These are phyloP conservation scores for Neostapfia colusana DNA, from an alignment of 176 grass and related monocot genomes.

Conservation along the genomic window DNA sequence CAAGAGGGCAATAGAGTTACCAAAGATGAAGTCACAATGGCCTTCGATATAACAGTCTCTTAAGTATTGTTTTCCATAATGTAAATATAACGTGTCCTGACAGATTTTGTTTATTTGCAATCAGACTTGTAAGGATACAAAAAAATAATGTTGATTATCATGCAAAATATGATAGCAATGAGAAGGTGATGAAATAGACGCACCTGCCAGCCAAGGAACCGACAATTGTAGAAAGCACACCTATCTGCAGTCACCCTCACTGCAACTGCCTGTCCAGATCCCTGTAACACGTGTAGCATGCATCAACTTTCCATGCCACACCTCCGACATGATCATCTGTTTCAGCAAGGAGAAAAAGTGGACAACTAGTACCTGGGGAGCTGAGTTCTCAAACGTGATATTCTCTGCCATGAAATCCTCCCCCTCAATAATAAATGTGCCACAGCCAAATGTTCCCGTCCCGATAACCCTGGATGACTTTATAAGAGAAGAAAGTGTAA, in stretches of 20 bases:
- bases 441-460: conserved; percentile 90
- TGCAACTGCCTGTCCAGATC: conserved; percentile 90
- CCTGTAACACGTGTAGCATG: conserved; percentile 48
- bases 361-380: conserved; percentile 64
- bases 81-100: conserved; percentile 95
- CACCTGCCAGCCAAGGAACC: conserved; percentile 98
- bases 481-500: background rate
- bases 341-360: conserved; percentile 13
- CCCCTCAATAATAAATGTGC: conserved; percentile 76
- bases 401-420: conserved; percentile 97
- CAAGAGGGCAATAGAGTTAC: conserved; percentile 84
- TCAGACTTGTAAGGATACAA: conserved; percentile 16
- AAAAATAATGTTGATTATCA: background rate
- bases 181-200: conserved; percentile 14
- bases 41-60: conserved; percentile 98
- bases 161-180: background rate
- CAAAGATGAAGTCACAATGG: conserved; percentile 94
- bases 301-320: conserved; percentile 30
- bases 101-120: conserved; percentile 1
- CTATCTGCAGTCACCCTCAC: conserved; percentile 87
- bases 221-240: conserved; percentile 85
- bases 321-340: conserved; percentile 8
- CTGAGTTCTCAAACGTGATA: conserved; percentile 92
- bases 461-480: conserved; percentile 85
- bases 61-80: conserved; percentile 92